phyloP scores from a whole-genome alignment of 1,284 basidiomycete species.

The Sanghuangporus baumii region DNA sequence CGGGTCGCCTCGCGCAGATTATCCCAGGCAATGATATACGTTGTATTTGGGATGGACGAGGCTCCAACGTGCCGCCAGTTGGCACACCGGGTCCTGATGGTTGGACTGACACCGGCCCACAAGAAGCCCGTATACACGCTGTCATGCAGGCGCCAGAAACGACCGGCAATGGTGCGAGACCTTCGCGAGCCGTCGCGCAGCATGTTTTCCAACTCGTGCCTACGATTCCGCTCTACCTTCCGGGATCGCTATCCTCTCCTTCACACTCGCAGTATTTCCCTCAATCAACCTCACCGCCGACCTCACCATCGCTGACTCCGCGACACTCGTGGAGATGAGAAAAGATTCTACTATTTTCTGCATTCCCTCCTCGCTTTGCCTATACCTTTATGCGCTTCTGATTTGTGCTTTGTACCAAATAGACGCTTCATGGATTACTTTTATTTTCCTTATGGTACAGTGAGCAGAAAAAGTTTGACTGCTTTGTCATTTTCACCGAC shows the following conservation, averaged over 20 bases:
- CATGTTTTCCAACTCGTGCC: constrained; percentile 80
- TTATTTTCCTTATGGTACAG: neutral
- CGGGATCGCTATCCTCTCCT: constrained; percentile 58
- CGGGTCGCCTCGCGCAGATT: constrained; percentile 85
- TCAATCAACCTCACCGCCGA: constrained; percentile 47
- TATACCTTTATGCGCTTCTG: neutral
- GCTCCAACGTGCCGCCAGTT: constrained; percentile 37
- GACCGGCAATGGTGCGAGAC: constrained; percentile 27
- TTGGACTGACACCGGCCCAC: constrained; percentile 42
- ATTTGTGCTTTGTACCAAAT: constrained; percentile 2
- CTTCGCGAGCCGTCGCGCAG: constrained; percentile 47
- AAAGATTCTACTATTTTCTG: neutral
- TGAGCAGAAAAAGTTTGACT: no score
- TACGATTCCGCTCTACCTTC: constrained; percentile 64
- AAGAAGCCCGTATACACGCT: constrained; percentile 69
- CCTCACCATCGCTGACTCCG: constrained; percentile 44
- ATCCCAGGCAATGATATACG: constrained; percentile 78
- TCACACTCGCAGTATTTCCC: constrained; percentile 57
- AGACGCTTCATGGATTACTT: constrained; percentile 3
- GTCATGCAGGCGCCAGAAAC: constrained; percentile 62
- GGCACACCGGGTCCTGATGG: constrained; percentile 37
- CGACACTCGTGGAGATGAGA: constrained; percentile 28
- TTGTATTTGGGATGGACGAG: constrained; percentile 84
- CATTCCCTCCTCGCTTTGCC: neutral
- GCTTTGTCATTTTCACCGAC: no score